Base-by-base conservation (phyloP, 352 stramenopile genomes). In the Poterioochromonas sp. region DNA sequence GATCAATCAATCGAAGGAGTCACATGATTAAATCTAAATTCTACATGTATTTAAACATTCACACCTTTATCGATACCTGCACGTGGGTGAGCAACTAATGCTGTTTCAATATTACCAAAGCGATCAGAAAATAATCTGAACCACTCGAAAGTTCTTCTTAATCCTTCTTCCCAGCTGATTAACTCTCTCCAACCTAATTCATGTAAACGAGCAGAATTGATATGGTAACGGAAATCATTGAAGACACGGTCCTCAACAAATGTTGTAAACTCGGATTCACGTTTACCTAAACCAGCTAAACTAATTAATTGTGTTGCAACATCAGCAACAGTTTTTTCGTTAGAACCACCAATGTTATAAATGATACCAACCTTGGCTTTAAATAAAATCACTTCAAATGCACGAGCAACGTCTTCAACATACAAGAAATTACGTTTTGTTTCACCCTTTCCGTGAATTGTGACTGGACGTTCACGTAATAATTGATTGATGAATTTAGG, bases 401-500 rank as follows among this genome's bases (percentile, higher is more conserved):
- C 95, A 20, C 85, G 84, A 0, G 96, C 94, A 43, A 98, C 94
- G 84, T 99, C 95, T 51, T 89, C 90, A 35, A 98, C 95, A 83
- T 95, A 97, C 35, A 98, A 84, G 83, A 97, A 98, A 82, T 97
- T 97, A 34, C 93, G 88, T 0, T 89, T 95, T 82, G 97, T 96
- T 69, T 84, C 84, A 41, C 95, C 95, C 80, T 96, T 89, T 43
- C 95, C 95, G 81, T 98, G 94, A 49, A 99, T 87, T 40, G 94
- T 98, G 64, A 98, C 84, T 3, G 88, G 84, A 70, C 86, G 86
- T 39, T 89, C 90, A 15, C 91, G 86, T 80, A 96, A 78, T 20
- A 98, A 85, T 85, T 97, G 93, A 81, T 97, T 97, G 69, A 96
- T 96, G 76, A 98, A 97, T 84, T 98, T 98, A 18, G 95, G 94